These are phyloP conservation scores for Coniophora puteana DNA, from an alignment of 1,284 basidiomycete genomes.

Conservation along the genomic window DNA sequence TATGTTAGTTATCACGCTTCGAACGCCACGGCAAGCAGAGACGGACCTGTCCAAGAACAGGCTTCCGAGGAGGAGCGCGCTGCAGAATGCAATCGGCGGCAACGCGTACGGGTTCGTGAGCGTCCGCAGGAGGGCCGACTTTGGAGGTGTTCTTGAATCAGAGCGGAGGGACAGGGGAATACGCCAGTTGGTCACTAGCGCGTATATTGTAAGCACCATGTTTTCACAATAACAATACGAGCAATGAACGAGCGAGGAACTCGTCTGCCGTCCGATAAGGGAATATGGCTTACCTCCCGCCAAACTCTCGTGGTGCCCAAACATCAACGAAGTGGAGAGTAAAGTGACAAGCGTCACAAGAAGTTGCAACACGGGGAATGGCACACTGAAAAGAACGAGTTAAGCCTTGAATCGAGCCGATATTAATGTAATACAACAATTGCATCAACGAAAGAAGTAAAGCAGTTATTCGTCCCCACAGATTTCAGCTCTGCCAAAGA, in stretches of 20 bases:
- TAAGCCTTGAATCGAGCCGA: slow-evolving; percentile 4
- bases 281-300: slow-evolving; percentile 22
- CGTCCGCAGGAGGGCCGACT: slow-evolving; percentile 11
- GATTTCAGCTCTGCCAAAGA: no score
- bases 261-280: background rate
- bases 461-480: no score
- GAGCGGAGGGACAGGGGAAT: background rate
- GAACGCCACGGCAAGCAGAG: slow-evolving; percentile 6
- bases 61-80: slow-evolving; percentile 27
- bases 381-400: slow-evolving; percentile 42
- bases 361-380: slow-evolving; percentile 64
- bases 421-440: slow-evolving; percentile 3
- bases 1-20: no score
- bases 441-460: slow-evolving; percentile 1
- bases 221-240: background rate
- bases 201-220: background rate
- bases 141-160: background rate
- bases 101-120: slow-evolving; percentile 27
- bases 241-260: background rate
- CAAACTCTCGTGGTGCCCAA: slow-evolving; percentile 29
- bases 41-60: slow-evolving; percentile 28
- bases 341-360: slow-evolving; percentile 56
- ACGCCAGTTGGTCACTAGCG: background rate
- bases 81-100: slow-evolving; percentile 28
- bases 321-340: slow-evolving; percentile 28